These are phyloP conservation scores for Populus davidiana DNA, from an alignment of 345 rosid genomes.

Conservation along the genomic window DNA sequence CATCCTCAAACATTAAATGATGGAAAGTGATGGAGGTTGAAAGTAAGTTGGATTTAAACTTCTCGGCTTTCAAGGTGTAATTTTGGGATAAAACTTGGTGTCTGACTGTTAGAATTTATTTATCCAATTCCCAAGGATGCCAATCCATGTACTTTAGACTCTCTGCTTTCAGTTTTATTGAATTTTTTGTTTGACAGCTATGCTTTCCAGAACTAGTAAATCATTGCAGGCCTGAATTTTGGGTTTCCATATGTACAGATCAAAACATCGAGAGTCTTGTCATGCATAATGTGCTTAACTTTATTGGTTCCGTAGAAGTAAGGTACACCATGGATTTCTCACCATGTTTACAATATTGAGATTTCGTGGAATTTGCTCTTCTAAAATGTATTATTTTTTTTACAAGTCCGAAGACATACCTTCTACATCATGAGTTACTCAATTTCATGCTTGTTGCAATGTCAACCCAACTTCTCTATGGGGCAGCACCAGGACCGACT, in stretches of 20 bases:
- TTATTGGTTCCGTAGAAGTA: slow-evolving; percentile 69
- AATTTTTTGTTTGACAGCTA: neutral
- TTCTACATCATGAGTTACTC: slow-evolving; percentile 89
- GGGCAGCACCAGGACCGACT: slow-evolving; percentile 65
- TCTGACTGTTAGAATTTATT: neutral
- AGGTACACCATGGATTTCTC: slow-evolving; percentile 46
- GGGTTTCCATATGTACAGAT: slow-evolving; percentile 49
- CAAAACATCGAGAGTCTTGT: slow-evolving; percentile 67
- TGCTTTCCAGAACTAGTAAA: neutral
- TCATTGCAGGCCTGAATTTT: slow-evolving; percentile 14
- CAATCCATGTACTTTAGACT: neutral
- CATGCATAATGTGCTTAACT: slow-evolving; percentile 72
- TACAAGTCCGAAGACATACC: slow-evolving; percentile 65
- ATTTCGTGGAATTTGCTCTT: slow-evolving; percentile 9
- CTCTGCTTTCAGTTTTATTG: neutral
- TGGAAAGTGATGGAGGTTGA: neutral
- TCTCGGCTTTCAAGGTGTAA: neutral
- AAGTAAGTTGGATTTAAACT: neutral
- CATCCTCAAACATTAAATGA: neutral
- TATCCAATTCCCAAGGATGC: neutral
- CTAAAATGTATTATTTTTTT: slow-evolving; percentile 39
- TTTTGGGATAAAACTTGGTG: neutral
- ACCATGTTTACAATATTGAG: neutral
- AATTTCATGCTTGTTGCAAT: slow-evolving; percentile 78
- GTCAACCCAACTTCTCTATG: slow-evolving; percentile 89